Evolutionary conservation across 169 alveolate genomes (phyloP), one percentile per base, ranked within the genome.

Genomic region (Cryptosporidium muris): DNA sequence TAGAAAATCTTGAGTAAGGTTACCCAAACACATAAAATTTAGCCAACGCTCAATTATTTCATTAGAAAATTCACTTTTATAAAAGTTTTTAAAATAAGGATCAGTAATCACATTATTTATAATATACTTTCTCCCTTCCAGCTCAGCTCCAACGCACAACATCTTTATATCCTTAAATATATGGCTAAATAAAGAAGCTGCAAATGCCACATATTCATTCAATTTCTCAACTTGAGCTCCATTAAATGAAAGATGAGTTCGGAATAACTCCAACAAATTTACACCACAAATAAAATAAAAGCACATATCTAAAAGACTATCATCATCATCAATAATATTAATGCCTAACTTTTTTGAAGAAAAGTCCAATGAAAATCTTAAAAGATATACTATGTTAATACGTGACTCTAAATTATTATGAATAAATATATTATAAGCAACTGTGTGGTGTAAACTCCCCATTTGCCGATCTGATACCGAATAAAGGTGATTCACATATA

Each of bases 271-370:
- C 25, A 74, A 64, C 7, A 74, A 52, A 16, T 74, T 56, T 40
- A 58, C 63, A 16, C 85, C 85, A 43, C 16, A 11, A 2, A 62
- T 48, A 38, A 56, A 74, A 49, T 63, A 56, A n/a, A 56, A 49
- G 12, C 64, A 38, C 16, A 74, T 40, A n/a, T 34, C n/a, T 6
- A n/a, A 16, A 6, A 40, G 60, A 34, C 12, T 25, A 11, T 43
- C 54, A 16, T 3, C 3, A 16, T n/a, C 43, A 1, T 43, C 3
- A 5, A 9, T 4, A 5, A 60, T 45, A 25, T 16, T 11, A 40
- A 56, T 11, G 1, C 67, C 67, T 2, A 42, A 9, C 63, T 74
- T 47, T 11, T 37, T 34, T 0, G 74, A 25, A 42, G 58, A 43
- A 5, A 45, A 60, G 2, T 16, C 37, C 38, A 60, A 38, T 25